Base-by-base conservation (phyloP, 495 filamentous ascomycete species). In the Evansstolkia leycettana region DNA sequence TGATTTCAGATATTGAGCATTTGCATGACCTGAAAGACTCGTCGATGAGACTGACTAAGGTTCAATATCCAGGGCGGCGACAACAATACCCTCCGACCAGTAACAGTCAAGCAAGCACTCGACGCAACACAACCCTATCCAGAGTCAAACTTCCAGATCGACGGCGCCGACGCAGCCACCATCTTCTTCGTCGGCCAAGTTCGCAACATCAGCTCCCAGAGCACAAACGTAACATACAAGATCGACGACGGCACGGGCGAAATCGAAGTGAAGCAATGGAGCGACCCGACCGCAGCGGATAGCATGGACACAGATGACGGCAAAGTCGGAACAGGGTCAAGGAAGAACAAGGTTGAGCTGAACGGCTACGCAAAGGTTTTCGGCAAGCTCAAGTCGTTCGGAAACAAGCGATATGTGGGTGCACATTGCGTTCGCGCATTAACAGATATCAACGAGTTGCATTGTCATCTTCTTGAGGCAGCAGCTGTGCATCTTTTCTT, bases 171-270 rank as follows among this genome's bases (percentile, higher is more conserved):
- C 46, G 59, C 80, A 27, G 46, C 42, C 32, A 51, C 38, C 60
- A 64, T 95, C 37, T 85, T 80, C 17, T 75, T 95, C 48, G 73
- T 95, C 44, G 92, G 84, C 20, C 88, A 93, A 63, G 79, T 98
- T 26, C 83, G 84, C 50, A 77, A 80, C 54, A 77, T 94, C 57
- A 80, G 75, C 51, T 65, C 70, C n/a, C 85, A 93, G 63, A 69
- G 81, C 31, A 94, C 89, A 37, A 92, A 94, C 64, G 70, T 82
- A 40, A 93, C 82, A 20, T 95, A 93, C 72, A 80, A 76, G 46
- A 60, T 96, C 45, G 92, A 96, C 61, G 90, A 98, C 62, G 90
- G 92, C 57, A 96, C 90, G 0, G 90, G 84, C 39, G 67, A 75
- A 17, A 76, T 94, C 37, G 90, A 98, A 65, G 87, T 85, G 27